Percentiles rank a stretch among this genome's conserved stretches.
phyloP scores from a whole-genome alignment of 306 rosid species.

The Vigna angularis region DNA sequence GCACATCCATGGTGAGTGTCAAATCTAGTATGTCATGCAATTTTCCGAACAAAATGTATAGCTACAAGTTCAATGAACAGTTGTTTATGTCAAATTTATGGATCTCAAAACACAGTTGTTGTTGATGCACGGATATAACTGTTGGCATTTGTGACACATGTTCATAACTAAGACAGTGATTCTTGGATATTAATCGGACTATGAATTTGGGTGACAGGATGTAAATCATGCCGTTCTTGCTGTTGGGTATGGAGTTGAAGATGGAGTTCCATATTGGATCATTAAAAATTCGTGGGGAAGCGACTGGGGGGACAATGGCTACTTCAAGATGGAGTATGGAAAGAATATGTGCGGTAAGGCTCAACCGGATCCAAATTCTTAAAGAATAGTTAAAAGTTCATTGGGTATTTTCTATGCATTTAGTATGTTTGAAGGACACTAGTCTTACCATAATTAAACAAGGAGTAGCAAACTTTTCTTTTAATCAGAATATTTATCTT shows the following conservation, averaged over 20 bases:
- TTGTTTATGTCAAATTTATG: constrained; percentile 7
- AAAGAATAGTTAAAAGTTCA: background rate
- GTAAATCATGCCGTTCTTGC: constrained; percentile 99
- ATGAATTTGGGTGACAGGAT: constrained; percentile 66
- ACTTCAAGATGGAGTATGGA: constrained; percentile 95
- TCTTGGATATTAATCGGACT: background rate
- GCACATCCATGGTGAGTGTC: constrained; percentile 65
- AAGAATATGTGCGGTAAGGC: constrained; percentile 97
- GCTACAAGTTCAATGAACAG: constrained; percentile 13
- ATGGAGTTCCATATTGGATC: constrained; percentile 83
- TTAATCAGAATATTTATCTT: background rate
- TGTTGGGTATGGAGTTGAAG: constrained; percentile 90
- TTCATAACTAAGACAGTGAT: background rate
- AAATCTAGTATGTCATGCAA: constrained; percentile 8
- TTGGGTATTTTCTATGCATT: background rate
- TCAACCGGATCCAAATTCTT: constrained; percentile 21
- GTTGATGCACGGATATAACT: background rate
- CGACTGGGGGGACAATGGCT: constrained; percentile 88
- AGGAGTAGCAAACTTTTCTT: background rate
- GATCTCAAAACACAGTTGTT: background rate
- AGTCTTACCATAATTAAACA: background rate
- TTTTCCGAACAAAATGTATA: constrained; percentile 6
- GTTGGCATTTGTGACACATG: constrained; percentile 14
- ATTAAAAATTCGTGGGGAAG: constrained; percentile 92
- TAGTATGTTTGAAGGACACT: background rate